Evolutionary conservation across 2,329 filamentous ascomycete genomes (phyloP).

Genomic region (Aureobasidium sp.): DNA sequence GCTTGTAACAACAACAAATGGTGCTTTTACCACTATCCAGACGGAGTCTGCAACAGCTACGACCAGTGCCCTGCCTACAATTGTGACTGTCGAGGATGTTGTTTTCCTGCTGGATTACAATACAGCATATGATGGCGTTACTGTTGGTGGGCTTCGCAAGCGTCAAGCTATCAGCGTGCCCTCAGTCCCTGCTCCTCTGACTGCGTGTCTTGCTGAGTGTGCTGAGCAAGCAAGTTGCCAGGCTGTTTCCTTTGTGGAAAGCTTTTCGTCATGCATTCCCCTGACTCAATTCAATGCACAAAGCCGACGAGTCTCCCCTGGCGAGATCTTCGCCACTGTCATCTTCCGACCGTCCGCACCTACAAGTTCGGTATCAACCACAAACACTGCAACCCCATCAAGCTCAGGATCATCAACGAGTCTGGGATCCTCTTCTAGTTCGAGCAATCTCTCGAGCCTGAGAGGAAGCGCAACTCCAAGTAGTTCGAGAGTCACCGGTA

Average conservation of each 20-base stretch:
- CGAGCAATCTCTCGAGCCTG: not conserved
- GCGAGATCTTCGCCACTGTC: not conserved
- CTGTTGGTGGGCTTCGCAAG: not conserved
- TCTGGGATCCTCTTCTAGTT: not conserved
- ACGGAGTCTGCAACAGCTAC: not conserved
- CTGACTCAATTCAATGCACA: not conserved
- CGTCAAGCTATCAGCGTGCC: not conserved
- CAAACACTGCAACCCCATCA: not conserved
- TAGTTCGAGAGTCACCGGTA: not conserved
- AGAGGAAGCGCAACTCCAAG: not conserved
- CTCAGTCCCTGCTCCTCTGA: not conserved
- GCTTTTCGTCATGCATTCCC: not conserved
- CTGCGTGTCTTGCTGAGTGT: not conserved
- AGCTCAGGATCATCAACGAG: not conserved
- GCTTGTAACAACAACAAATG: too few species aligned
- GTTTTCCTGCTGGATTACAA: not conserved
- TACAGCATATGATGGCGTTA: not conserved
- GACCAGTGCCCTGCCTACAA: not conserved
- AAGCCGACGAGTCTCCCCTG: not conserved
- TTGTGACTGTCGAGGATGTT: not conserved
- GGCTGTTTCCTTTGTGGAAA: not conserved
- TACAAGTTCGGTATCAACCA: not conserved
- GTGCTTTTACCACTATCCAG: too few species aligned
- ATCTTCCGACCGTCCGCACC: not conserved
- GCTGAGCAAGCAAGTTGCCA: not conserved